Evolutionary conservation across 371 early-diverging fungal species (phyloP), one percentile per base, ranked within the genome.

Genomic region (Actinomortierella wolfii): DNA sequence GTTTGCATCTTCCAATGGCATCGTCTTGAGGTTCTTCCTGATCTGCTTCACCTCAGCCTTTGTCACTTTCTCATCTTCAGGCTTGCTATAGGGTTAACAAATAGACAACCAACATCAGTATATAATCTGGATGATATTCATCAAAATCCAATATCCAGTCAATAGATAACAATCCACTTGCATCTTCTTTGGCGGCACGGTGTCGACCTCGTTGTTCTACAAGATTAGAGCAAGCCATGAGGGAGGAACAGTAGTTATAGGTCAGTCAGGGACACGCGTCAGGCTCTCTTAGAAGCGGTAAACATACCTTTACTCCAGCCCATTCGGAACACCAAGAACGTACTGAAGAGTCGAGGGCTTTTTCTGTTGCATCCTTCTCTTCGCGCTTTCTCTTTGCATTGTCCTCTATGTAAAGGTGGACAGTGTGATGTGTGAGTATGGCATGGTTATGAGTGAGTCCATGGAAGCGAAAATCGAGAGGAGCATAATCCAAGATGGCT

Each of bases 11-110:
- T 71, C 73, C 49, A 71, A 23, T 14, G 73, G 73, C 73, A 71
- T 71, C 14, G 73, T 71, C 59, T 71, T 71, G 48, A 71, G 54
- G 20, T 71, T 59, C 28, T 62, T 61, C 26, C 61, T 61, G 43
- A 71, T 71, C 50, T 71, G 61, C 45, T 71, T 71, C 52, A 71
- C 73, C 21, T 71, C 73, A 13, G 65, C 71, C 53, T 46, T 61
- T 21, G 73, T 61, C 18, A 71, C 71, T 28, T 57, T 18, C 1
- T 66, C 73, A 4, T 51, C 49, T 23, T 71, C 73, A 7, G 73
- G 73, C 46, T 71, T 71, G 43, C 73, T 71, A 45, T 51, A 18
- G 29, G 29, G n/a, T n/a, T n/a, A n/a, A n/a, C n/a, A n/a, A n/a
- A n/a, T n/a, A n/a, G n/a, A n/a, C n/a, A n/a, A n/a, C n/a, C n/a